phyloP scores from a whole-genome alignment of 371 early-diverging fungal species.

The Mucor irregularis region DNA sequence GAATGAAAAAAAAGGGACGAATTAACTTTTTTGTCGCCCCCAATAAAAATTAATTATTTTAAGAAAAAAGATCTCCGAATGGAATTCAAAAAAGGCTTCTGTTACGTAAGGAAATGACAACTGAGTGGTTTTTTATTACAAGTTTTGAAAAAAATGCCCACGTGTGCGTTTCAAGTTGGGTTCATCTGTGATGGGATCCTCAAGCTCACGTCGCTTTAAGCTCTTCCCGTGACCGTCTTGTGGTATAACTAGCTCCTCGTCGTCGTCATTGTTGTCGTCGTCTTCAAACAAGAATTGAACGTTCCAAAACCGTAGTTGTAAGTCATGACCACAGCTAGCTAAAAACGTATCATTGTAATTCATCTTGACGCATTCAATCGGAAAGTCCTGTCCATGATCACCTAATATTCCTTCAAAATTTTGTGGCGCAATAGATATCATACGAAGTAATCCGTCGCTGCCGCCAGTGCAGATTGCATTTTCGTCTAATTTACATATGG shows the following conservation, averaged over 20 bases:
- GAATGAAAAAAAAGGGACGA: not conserved
- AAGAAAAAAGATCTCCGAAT: no score
- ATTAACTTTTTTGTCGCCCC: not conserved
- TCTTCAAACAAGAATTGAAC: conserved; percentile 50
- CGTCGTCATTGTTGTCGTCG: not conserved
- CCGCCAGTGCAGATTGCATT: conserved; percentile 81
- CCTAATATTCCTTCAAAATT: conserved; percentile 79
- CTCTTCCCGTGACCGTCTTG: not conserved
- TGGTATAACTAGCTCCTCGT: not conserved
- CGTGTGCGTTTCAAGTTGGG: conserved; percentile 1
- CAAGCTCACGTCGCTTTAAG: not conserved
- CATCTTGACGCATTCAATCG: conserved; percentile 76
- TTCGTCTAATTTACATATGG: conserved; percentile 79
- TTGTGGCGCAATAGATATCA: not conserved
- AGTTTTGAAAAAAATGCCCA: conserved; percentile 2
- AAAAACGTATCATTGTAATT: conserved; percentile 63
- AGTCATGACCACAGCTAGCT: conserved; percentile 84
- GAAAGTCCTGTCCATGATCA: conserved; percentile 79
- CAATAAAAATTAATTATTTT: no score
- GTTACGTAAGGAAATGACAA: no score
- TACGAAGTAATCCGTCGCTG: conserved; percentile 68
- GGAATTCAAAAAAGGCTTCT: no score
- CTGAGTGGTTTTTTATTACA: not conserved
- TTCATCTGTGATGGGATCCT: not conserved
- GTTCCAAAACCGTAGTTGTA: conserved; percentile 83